A percentile compares a stretch with the other conserved stretches of the same genome.
Evolutionary conservation across 768 basidiomycete species (phyloP).

Genomic region (Boletellus emodensis): DNA sequence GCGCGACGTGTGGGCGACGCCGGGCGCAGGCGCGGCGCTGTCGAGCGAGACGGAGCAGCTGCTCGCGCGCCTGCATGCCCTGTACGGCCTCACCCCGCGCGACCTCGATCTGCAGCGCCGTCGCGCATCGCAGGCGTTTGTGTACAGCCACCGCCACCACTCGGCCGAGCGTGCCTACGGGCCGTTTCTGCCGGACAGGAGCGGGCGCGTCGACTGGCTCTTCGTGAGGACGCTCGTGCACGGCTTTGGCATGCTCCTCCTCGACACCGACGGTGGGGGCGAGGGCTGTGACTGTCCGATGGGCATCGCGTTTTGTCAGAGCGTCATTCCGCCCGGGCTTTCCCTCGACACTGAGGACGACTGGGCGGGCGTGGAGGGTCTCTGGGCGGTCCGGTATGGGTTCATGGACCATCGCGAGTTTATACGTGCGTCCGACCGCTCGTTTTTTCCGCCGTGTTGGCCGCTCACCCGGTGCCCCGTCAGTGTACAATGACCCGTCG

Average conservation of each 20-base stretch:
- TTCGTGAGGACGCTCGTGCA: constrained; percentile 56
- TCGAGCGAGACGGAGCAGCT: constrained; percentile 41
- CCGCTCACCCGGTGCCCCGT: constrained; percentile 4
- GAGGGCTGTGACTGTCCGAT: constrained; percentile 37
- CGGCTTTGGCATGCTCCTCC: constrained; percentile 49
- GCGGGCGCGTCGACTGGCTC: constrained; percentile 52
- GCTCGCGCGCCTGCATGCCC: constrained; percentile 50
- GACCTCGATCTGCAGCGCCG: constrained; percentile 37
- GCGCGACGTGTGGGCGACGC: constrained; percentile 10
- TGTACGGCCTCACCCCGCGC: constrained; percentile 49
- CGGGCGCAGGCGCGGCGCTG: constrained; percentile 2
- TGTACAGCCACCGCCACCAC: constrained; percentile 64
- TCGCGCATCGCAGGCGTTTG: constrained; percentile 46
- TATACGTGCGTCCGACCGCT: constrained; percentile 57
- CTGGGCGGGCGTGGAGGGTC: constrained; percentile 45
- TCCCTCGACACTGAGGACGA: constrained; percentile 30
- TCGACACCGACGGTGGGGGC: constrained; percentile 36
- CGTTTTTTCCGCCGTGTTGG: background rate
- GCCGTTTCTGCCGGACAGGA: constrained; percentile 47
- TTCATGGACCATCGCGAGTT: constrained; percentile 69
- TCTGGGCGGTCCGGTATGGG: constrained; percentile 62
- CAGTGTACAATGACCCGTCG: constrained; percentile 49
- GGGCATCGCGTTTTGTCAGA: constrained; percentile 53
- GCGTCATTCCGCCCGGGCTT: constrained; percentile 38
- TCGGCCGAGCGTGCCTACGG: constrained; percentile 47